Evolutionary conservation across 2,329 filamentous ascomycete genomes (phyloP), one percentile per base, ranked within the genome.

Genomic region (Aspergillus sp.): DNA sequence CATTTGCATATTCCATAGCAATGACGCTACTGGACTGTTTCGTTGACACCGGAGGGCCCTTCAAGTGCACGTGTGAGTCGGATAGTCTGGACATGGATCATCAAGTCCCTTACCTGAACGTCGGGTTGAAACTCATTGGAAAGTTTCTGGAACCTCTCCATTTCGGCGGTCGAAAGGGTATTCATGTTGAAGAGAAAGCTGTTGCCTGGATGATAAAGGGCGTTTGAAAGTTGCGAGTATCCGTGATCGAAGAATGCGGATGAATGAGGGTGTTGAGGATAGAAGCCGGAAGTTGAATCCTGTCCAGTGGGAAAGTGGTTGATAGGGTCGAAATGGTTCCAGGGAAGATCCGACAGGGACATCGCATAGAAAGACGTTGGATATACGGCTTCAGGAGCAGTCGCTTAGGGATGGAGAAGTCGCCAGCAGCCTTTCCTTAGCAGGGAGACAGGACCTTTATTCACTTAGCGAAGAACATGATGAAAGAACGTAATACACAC

Each of bases 1-100:
- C 93, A 76, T 90, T 90, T 63, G 92, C 91, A 79, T 97, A 98
- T 75, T 97, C 91, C 65, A 89, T 84, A 15, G 90, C 88, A 72
- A 99, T 92, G 66, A 84, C 86, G 67, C 87, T 85, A 77, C 89
- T 96, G 55, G 90, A 86, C 71, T 87, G 87, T 77, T 90, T 91
- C 63, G 89, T 84, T 69, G 92, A 91, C 66, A 98, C 90, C 53
- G 82, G 63, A 91, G 91, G 58, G 92, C 92, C 94, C 97, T 65
- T 45, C 9, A 23, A 45, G 59, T 23, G n/a, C 21, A 38, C 43
- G 41, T 59, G 68, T 76, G 64, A 77, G 69, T 56, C 51, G 62
- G 25, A 30, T 23, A 43, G 50, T 47, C 51, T 12, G 6, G n/a
- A 17, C 6, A 55, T 9, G 45, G 17, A 25, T 36, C 10, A 15